Evolutionary conservation across 305 asterid genomes (phyloP), one percentile per base, ranked within the genome.

Genomic region (Solanum hybrid): DNA sequence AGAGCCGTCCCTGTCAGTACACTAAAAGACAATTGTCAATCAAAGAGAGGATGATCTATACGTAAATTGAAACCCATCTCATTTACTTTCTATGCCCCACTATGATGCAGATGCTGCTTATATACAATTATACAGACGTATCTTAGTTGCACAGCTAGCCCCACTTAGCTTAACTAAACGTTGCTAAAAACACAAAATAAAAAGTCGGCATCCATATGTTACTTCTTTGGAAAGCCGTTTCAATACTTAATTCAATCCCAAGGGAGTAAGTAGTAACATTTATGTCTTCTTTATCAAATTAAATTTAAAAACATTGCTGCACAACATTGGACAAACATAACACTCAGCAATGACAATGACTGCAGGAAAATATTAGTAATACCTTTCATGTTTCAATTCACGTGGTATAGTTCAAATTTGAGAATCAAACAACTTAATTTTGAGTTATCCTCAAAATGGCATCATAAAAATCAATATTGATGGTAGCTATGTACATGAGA

Each of bases 271-370:
- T 9, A 37, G 42, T 37, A 42, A 42, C 60, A 45, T 45, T 45
- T 13, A 45, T 45, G 19, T 13, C 60, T 73, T 75, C 85, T 37
- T 76, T 17, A 60, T 22, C 27, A 60, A 60, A 31, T 79, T 73
- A 78, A 40, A 77, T 77, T 31, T 29, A 2, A 37, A 72, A 71
- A 27, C 89, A 26, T 24, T 2, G 38, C 56, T 77, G 14, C 38
- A 24, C 89, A 77, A 78, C 26, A 12, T 78, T 78, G 89, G 66
- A 88, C 27, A 88, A 51, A 88, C 89, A 42, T 22, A 13, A 60
- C 10, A 85, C 78, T 60, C 22, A 22, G 22, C 22, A 51, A 34
- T 42, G 88, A 60, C 45, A 60, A 22, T 32, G 79, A 86, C 79
- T 64, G 13, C 1, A 10, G 78, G 12, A 40, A 35, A 80, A 80